These are phyloP conservation scores for Fagopyrum homotropicum DNA, from an alignment of 148 eudicot genomes.

Conservation along the genomic window DNA sequence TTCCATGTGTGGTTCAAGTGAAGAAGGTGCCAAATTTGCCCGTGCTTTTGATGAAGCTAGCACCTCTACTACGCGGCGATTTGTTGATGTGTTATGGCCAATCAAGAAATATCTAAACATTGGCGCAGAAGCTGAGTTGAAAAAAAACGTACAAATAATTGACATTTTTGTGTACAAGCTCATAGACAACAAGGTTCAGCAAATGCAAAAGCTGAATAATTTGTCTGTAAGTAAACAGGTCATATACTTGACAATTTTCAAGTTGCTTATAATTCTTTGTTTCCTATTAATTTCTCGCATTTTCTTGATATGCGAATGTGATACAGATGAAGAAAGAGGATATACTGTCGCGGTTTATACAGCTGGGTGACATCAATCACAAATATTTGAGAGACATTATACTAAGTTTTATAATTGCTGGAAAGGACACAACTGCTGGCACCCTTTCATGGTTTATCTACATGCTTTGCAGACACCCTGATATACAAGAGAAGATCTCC, in stretches of 20 bases:
- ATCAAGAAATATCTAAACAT: conserved; percentile 54
- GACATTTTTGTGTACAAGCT: conserved; percentile 48
- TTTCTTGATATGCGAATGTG: neutral
- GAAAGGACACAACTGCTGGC: conserved; percentile 73
- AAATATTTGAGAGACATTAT: conserved; percentile 70
- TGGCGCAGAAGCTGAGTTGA: conserved; percentile 48
- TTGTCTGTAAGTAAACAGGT: neutral
- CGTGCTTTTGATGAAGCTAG: conserved; percentile 69
- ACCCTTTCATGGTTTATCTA: conserved; percentile 77
- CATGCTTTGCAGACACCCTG: conserved; percentile 60
- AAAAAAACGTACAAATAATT: conserved; percentile 25
- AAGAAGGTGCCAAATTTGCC: conserved; percentile 45
- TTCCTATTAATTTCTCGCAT: too few species aligned
- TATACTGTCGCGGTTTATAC: conserved; percentile 62
- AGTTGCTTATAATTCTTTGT: neutral
- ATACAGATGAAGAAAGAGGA: conserved; percentile 45
- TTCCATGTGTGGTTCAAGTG: conserved; percentile 53
- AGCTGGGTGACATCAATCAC: conserved; percentile 29
- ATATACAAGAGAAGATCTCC: conserved; percentile 48
- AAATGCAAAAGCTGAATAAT: neutral
- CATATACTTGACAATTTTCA: too few species aligned
- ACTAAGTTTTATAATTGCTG: conserved; percentile 72
- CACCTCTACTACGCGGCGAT: conserved; percentile 38
- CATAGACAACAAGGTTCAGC: conserved; percentile 36
- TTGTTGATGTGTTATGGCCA: conserved; percentile 53